A percentile compares a stretch with the other conserved stretches of the same genome.
Conservation (phyloP, 2,329 filamentous ascomycete genomes). For the Trichoderma atroviride region DNA sequence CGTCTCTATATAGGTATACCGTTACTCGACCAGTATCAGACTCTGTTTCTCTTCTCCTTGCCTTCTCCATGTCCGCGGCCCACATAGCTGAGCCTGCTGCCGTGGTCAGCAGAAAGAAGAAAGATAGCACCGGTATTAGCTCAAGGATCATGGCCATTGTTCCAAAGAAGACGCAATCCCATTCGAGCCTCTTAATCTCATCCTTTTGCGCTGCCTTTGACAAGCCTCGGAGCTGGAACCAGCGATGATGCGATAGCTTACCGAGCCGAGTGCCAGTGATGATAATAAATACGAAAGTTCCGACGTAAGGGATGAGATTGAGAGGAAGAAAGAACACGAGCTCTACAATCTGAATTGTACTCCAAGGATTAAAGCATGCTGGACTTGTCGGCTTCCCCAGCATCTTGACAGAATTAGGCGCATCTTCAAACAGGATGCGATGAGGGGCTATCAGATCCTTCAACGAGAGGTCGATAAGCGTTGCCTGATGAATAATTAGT, state of each 20-base stretch:
- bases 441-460: constrained; percentile 68
- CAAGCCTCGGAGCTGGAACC: constrained; percentile 79
- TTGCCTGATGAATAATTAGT: constrained; percentile 49
- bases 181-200: constrained; percentile 67
- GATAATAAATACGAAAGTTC: constrained; percentile 82
- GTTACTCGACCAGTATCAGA: not conserved
- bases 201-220: constrained; percentile 72
- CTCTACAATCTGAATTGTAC: constrained; percentile 85
- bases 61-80: constrained; percentile 75
- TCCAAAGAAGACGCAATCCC: constrained; percentile 94
- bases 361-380: constrained; percentile 86
- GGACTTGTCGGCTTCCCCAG: constrained; percentile 79
- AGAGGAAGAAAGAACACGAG: constrained; percentile 78
- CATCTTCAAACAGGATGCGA: constrained; percentile 66
- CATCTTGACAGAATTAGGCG: constrained; percentile 72
- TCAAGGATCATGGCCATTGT: constrained; percentile 81
- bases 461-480: constrained; percentile 74
- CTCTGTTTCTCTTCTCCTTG: constrained; percentile 18
- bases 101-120: constrained; percentile 90
- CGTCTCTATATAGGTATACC: constrained; percentile 18
- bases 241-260: constrained; percentile 87
- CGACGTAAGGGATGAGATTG: constrained; percentile 83
- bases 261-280: constrained; percentile 86
- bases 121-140: constrained; percentile 86
- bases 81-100: constrained; percentile 84